Conservation (phyloP, 2,329 filamentous ascomycete genomes). For the Fusarium tjaetaba region DNA sequence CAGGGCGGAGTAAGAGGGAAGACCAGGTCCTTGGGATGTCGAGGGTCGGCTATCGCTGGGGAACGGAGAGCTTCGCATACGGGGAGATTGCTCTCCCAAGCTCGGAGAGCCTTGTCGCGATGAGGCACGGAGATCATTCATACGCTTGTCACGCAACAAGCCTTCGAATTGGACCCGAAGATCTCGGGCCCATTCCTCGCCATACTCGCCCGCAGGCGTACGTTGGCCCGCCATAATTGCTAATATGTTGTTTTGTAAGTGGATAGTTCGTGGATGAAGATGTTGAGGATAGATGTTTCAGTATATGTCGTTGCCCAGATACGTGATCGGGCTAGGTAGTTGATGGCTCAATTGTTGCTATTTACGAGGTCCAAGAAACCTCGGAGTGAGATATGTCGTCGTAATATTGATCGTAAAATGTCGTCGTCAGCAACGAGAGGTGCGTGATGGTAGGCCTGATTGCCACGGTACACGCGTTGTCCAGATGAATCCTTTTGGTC, state of each 20-base stretch:
- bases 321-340: conserved; percentile 7
- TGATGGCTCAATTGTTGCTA: conserved; percentile 30
- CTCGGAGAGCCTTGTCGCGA: conserved; percentile 69
- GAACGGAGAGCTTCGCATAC: conserved; percentile 54
- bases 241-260: not conserved
- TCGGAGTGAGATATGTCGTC: conserved; percentile 25
- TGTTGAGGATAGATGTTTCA: not conserved
- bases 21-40: conserved; percentile 56
- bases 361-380: conserved; percentile 27
- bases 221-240: conserved; percentile 52
- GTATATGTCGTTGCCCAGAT: conserved; percentile 26
- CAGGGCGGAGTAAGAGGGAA: conserved; percentile 60
- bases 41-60: conserved; percentile 56
- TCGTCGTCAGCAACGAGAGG: conserved; percentile 41
- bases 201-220: conserved; percentile 58
- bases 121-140: conserved; percentile 74
- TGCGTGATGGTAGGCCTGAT: conserved; percentile 42
- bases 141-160: conserved; percentile 83
- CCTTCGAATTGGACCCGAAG: conserved; percentile 87
- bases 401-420: conserved; percentile 40
- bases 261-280: not conserved
- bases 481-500: conserved; percentile 22
- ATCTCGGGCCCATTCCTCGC: conserved; percentile 81
- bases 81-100: conserved; percentile 61
- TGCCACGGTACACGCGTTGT: conserved; percentile 40